phyloP scores from a whole-genome alignment of 108 stramenopile genomes.

The Seminavis robusta region DNA sequence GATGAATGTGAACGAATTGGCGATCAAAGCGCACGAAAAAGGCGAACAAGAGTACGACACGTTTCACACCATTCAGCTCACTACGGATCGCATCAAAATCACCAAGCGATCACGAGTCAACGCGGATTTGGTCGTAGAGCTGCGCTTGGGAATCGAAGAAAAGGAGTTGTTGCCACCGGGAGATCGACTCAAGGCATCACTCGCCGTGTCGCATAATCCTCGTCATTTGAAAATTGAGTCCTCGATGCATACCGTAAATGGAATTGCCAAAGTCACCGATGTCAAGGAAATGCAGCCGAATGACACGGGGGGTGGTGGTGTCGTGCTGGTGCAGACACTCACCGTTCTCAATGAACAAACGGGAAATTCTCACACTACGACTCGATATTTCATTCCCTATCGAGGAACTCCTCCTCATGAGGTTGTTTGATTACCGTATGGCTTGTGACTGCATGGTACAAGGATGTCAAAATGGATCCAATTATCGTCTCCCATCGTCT shows the following conservation, averaged over 20 bases:
- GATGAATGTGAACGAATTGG: constrained; percentile 71
- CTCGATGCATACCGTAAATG: constrained; percentile 78
- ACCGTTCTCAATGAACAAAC: constrained; percentile 67
- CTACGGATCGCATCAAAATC: constrained; percentile 40
- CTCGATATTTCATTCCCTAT: constrained; percentile 70
- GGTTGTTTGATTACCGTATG: too few species aligned
- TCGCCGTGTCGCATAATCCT: constrained; percentile 64
- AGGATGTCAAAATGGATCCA: too few species aligned
- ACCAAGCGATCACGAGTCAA: constrained; percentile 78
- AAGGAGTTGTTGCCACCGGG: constrained; percentile 51
- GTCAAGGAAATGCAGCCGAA: constrained; percentile 56
- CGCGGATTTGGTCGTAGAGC: constrained; percentile 61
- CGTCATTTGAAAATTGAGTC: constrained; percentile 52
- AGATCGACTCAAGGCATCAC: constrained; percentile 56
- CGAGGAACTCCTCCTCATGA: constrained; percentile 15
- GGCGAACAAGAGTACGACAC: constrained; percentile 78
- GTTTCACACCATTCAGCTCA: constrained; percentile 55
- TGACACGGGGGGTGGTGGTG: not conserved
- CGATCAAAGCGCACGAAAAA: constrained; percentile 86
- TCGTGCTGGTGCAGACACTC: constrained; percentile 67
- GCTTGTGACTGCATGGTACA: too few species aligned
- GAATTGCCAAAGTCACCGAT: constrained; percentile 70
- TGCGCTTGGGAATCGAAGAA: constrained; percentile 53
- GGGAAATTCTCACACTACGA: constrained; percentile 54
- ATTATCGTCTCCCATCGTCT: too few species aligned